phyloP scores from a whole-genome alignment of 106 monocot genomes.

The Cymbidium sinense region DNA sequence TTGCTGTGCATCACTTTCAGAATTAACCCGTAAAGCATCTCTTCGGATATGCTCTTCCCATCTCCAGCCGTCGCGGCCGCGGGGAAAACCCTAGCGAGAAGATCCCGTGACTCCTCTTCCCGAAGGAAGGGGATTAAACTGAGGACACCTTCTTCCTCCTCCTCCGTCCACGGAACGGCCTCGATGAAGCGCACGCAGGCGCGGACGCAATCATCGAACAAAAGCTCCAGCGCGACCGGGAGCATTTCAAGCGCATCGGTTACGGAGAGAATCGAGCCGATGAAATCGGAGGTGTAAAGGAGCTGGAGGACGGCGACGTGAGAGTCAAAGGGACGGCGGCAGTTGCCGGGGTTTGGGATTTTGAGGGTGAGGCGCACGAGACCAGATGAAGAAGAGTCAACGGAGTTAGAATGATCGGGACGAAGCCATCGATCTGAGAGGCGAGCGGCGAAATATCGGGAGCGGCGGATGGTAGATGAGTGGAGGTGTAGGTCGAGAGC shows the following conservation, averaged over 20 bases:
- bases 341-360: slow-evolving; percentile 6
- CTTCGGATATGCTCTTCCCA: slow-evolving; percentile 38
- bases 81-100: slow-evolving; percentile 48
- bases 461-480: slow-evolving; percentile 61
- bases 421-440: slow-evolving; percentile 76
- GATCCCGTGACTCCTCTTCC: slow-evolving; percentile 41
- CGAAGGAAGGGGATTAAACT: slow-evolving; percentile 46
- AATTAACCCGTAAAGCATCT: slow-evolving; percentile 62
- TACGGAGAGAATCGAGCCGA: slow-evolving; percentile 34
- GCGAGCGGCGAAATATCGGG: slow-evolving; percentile 72
- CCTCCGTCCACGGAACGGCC: slow-evolving; percentile 87
- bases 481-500: slow-evolving; percentile 69
- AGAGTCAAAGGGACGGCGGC: slow-evolving; percentile 41
- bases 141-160: slow-evolving; percentile 57
- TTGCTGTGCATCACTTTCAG: slow-evolving; percentile 54
- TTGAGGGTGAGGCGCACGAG: slow-evolving; percentile 16
- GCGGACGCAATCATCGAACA: slow-evolving; percentile 71
- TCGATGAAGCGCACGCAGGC: slow-evolving; percentile 76
- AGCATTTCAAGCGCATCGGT: slow-evolving; percentile 68
- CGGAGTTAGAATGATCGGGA: background rate
- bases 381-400: background rate
- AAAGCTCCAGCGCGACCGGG: slow-evolving; percentile 65
- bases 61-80: slow-evolving; percentile 4
- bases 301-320: slow-evolving; percentile 68
- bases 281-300: slow-evolving; percentile 73